Conservation (phyloP, 2,329 filamentous ascomycete genomes). For the Cladophialophora bantiana region DNA sequence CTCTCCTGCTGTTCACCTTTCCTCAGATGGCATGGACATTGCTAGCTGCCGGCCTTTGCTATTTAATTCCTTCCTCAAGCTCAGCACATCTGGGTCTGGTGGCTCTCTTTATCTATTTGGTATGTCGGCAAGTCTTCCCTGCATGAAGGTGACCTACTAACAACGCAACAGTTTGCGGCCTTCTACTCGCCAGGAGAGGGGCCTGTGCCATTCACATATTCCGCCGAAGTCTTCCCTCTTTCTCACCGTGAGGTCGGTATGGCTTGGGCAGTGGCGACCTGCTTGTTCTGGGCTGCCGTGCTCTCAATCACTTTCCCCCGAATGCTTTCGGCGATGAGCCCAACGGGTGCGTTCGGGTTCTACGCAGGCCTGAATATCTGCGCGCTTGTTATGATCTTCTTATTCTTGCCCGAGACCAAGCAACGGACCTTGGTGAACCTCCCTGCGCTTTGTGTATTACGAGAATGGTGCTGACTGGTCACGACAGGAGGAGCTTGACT, state of each 20-base stretch:
- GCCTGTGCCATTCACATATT: constrained; percentile 45
- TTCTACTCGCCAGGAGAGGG: constrained; percentile 69
- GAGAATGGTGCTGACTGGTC: background rate
- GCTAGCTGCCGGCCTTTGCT: constrained; percentile 68
- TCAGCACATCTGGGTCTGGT: constrained; percentile 61
- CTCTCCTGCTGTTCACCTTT: constrained; percentile 70
- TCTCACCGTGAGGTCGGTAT: constrained; percentile 57
- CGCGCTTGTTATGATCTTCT: constrained; percentile 65
- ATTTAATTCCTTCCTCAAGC: constrained; percentile 55
- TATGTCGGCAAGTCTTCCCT: constrained; percentile 8
- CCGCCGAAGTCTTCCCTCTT: constrained; percentile 55
- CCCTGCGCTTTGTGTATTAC: background rate
- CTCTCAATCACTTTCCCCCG: constrained; percentile 54
- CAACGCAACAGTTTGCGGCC: constrained; percentile 58
- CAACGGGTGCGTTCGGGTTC: constrained; percentile 63
- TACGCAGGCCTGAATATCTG: constrained; percentile 64
- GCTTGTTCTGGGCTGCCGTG: constrained; percentile 47
- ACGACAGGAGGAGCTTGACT: constrained; percentile 60
- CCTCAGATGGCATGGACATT: constrained; percentile 72
- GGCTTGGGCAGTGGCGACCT: constrained; percentile 49
- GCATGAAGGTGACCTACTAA: background rate
- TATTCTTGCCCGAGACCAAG: constrained; percentile 61
- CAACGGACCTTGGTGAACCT: constrained; percentile 49
- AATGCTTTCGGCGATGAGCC: constrained; percentile 53
- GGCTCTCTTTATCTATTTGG: constrained; percentile 67